These are phyloP conservation scores for Penicillium canariense DNA, from an alignment of 495 filamentous ascomycete genomes.

Conservation along the genomic window DNA sequence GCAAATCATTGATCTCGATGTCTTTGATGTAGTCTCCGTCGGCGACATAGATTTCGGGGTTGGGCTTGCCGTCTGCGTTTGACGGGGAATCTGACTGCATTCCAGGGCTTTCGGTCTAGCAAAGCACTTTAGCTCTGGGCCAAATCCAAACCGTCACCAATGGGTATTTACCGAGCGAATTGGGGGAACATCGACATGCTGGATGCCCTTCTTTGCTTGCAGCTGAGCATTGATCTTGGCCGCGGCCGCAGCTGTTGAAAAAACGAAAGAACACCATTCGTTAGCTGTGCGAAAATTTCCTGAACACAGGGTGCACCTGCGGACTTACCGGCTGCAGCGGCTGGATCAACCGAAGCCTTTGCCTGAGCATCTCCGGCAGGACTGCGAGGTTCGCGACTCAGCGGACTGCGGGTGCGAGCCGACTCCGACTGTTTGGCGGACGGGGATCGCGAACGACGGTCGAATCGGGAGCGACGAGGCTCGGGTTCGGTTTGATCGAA, in stretches of 20 bases:
- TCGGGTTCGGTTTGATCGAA: conserved; percentile 88
- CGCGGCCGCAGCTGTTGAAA: conserved; percentile 73
- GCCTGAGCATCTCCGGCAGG: conserved; percentile 39
- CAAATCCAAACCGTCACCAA: neutral
- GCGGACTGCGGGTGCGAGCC: conserved; percentile 76
- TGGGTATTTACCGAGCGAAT: conserved; percentile 59
- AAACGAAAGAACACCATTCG: neutral
- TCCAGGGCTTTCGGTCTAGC: conserved; percentile 32
- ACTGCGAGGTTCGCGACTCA: conserved; percentile 56
- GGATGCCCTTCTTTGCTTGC: conserved; percentile 87
- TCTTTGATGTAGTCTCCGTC: conserved; percentile 98
- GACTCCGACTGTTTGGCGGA: conserved; percentile 58
- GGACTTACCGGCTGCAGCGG: conserved; percentile 75
- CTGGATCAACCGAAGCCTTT: conserved; percentile 60
- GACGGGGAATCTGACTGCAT: conserved; percentile 46
- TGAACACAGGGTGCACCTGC: neutral
- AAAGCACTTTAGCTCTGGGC: neutral
- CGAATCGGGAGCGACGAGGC: conserved; percentile 73
- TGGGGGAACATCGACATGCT: conserved; percentile 91
- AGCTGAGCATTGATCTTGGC: conserved; percentile 92
- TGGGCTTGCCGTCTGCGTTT: conserved; percentile 58
- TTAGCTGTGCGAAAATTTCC: conserved; percentile 18
- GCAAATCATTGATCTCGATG: conserved; percentile 96
- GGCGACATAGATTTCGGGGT: conserved; percentile 85
- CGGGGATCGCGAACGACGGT: conserved; percentile 83